Evolutionary conservation across 176 grass and related monocot genomes (phyloP), one percentile per base, ranked within the genome.

Genomic region (Carex kokanica): DNA sequence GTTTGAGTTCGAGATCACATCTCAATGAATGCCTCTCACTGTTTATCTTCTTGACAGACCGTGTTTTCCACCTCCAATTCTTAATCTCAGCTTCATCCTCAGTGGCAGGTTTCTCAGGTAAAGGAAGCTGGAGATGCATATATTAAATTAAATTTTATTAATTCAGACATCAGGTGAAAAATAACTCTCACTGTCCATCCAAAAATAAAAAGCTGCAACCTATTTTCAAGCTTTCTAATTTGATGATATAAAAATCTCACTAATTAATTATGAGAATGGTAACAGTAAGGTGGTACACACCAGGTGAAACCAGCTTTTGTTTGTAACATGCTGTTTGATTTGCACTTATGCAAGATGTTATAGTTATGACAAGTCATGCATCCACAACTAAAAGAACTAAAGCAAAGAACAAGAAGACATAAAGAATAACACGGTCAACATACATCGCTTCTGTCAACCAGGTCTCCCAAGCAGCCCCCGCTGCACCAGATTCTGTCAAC

Each of bases 1-100:
- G 96, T 95, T 98, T 98, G 9, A 98, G 89, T 78, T 98, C 96
- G 15, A 95, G 83, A 55, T 98, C 96, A 83, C 96, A 98, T 86
- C 96, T 88, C 86, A 90, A 88, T 52, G 96, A 98, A 88, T 98
- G 93, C 18, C 88, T 91, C 86, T 98, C 91, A 88, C 79, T 90
- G 84, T 95, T 98, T 81, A 83, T 65, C 80, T 98, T 98, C 88
- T 86, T 98, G 40, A 80, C 84, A 64, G 86, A 66, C 60, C 31
- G 91, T 68, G 80, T 20, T 56, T 78, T 88, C 93, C 91, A 98
- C 36, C 78, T 93, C 93, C 93, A 98, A 64, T 93, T 89, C 83
- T 90, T 93, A 61, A 91, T 32, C 80, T 65, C 64, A 88, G 49
- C 25, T 82, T 90, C 91, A 84, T 98, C 96, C 87, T 95, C 93